These are phyloP conservation scores for Halophytophthora batemanensis DNA, from an alignment of 352 stramenopile genomes.

Conservation along the genomic window DNA sequence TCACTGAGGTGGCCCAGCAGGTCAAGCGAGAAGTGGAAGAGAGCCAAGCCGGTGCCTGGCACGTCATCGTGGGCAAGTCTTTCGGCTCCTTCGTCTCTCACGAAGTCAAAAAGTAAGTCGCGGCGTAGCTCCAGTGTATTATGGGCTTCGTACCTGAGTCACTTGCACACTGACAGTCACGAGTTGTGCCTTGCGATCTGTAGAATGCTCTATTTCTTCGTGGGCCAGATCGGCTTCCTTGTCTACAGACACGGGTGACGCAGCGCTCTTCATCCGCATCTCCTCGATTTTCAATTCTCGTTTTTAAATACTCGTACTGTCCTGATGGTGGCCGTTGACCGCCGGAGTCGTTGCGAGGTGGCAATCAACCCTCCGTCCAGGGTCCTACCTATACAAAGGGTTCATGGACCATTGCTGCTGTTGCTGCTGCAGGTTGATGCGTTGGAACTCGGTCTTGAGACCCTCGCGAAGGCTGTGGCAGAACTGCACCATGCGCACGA, in stretches of 20 bases:
- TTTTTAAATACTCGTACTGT: slow-evolving; percentile 38
- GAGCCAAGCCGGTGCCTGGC: slow-evolving; percentile 62
- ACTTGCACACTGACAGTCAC: slow-evolving; percentile 4
- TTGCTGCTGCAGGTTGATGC: slow-evolving; percentile 25
- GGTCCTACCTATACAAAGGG: slow-evolving; percentile 15
- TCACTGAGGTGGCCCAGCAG: slow-evolving; percentile 75
- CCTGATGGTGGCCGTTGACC: no score
- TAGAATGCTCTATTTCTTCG: slow-evolving; percentile 83
- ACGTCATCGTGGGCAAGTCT: slow-evolving; percentile 84
- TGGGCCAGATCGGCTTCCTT: slow-evolving; percentile 78
- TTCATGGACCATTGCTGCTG: slow-evolving; percentile 20
- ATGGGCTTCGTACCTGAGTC: background rate
- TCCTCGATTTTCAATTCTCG: slow-evolving; percentile 4
- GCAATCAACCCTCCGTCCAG: no score
- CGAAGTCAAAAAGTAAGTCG: slow-evolving; percentile 75
- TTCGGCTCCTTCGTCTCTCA: slow-evolving; percentile 86
- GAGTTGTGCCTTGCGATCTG: slow-evolving; percentile 3
- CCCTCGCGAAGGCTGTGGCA: slow-evolving; percentile 39
- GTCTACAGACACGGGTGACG: slow-evolving; percentile 66
- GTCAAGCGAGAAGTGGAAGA: slow-evolving; percentile 82
- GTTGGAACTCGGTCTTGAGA: slow-evolving; percentile 41
- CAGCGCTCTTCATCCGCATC: background rate
- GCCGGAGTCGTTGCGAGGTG: no score
- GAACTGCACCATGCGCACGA: slow-evolving; percentile 77
- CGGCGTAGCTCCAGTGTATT: background rate